Conservation (phyloP, 1,139 yeast genomes). For the Hemisphaericaspora xylanilytica region DNA sequence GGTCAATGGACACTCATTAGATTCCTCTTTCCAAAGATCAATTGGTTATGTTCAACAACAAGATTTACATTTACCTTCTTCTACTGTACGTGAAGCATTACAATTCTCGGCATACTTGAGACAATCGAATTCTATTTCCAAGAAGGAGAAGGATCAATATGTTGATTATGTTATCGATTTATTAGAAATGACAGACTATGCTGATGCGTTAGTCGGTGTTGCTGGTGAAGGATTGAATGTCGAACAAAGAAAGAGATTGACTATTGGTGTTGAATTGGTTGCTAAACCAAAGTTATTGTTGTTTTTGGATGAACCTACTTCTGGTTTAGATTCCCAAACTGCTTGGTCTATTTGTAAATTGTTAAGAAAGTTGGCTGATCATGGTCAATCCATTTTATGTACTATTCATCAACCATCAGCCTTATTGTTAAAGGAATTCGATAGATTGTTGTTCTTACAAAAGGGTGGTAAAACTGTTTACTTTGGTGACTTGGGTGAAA, state of each 20-base stretch:
- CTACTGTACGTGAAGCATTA: conserved; percentile 41
- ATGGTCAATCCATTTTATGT: conserved; percentile 44
- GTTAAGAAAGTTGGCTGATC: conserved; percentile 41
- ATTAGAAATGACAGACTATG: conserved; percentile 32
- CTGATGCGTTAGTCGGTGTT: conserved; percentile 40
- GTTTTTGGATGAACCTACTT: conserved; percentile 40
- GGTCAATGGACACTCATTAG: conserved; percentile 35
- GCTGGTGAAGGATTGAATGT: conserved; percentile 41
- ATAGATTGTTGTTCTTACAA: conserved; percentile 37
- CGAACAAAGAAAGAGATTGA: conserved; percentile 36
- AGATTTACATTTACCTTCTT: conserved; percentile 36
- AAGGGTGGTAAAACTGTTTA: conserved; percentile 61
- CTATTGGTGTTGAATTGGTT: conserved; percentile 41
- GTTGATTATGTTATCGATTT: conserved; percentile 37
- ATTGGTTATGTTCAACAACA: conserved; percentile 44
- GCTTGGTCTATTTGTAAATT: conserved; percentile 46
- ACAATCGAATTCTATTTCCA: conserved; percentile 31
- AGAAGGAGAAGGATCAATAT: conserved; percentile 31
- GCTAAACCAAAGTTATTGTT: conserved; percentile 38
- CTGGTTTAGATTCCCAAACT: conserved; percentile 44
- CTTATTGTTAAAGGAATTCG: conserved; percentile 34
- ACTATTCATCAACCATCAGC: conserved; percentile 47
- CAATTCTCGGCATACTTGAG: conserved; percentile 36
- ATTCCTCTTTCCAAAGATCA: conserved; percentile 38
- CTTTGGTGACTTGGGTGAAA: conserved; percentile 62